phyloP scores from a whole-genome alignment of 192 early-diverging fungal genomes.

The Rhizoclosmatium sp. region DNA sequence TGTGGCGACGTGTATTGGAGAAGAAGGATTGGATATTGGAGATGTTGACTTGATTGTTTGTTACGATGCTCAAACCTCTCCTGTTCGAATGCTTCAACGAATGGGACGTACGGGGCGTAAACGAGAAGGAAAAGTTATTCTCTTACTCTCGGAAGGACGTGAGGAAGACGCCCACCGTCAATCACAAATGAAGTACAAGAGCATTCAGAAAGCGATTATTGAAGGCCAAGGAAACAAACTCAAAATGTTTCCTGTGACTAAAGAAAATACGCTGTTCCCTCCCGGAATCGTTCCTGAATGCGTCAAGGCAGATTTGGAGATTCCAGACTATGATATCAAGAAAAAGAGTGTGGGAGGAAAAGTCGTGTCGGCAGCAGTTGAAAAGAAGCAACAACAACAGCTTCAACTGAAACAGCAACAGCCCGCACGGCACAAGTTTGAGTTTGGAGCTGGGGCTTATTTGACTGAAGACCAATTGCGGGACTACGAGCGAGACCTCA shows the following conservation, averaged over 20 bases:
- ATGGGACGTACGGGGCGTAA: constrained; percentile 85
- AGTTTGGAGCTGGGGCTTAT: constrained; percentile 27
- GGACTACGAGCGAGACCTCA: constrained; percentile 30
- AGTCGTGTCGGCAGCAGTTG: neutral
- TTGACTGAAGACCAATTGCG: constrained; percentile 10
- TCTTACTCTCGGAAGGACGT: constrained; percentile 71
- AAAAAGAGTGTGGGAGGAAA: constrained; percentile 36
- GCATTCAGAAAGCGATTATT: constrained; percentile 70
- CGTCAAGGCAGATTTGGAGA: constrained; percentile 57
- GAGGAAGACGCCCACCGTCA: constrained; percentile 68
- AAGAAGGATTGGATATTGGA: constrained; percentile 96
- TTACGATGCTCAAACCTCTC: constrained; percentile 81
- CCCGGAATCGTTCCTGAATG: constrained; percentile 51
- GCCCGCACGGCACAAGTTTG: neutral
- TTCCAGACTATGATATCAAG: constrained; percentile 54
- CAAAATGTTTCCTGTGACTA: constrained; percentile 54
- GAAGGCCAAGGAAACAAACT: constrained; percentile 56
- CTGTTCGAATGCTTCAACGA: constrained; percentile 75
- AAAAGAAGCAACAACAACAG: neutral
- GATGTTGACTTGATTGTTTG: constrained; percentile 94
- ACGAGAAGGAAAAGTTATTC: constrained; percentile 69
- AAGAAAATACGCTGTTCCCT: constrained; percentile 60
- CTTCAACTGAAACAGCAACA: neutral
- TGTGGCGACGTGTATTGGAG: constrained; percentile 91
- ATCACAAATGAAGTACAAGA: constrained; percentile 65